These are phyloP conservation scores for Dujonia santamariae DNA, from an alignment of 1,139 yeast species.

Conservation along the genomic window DNA sequence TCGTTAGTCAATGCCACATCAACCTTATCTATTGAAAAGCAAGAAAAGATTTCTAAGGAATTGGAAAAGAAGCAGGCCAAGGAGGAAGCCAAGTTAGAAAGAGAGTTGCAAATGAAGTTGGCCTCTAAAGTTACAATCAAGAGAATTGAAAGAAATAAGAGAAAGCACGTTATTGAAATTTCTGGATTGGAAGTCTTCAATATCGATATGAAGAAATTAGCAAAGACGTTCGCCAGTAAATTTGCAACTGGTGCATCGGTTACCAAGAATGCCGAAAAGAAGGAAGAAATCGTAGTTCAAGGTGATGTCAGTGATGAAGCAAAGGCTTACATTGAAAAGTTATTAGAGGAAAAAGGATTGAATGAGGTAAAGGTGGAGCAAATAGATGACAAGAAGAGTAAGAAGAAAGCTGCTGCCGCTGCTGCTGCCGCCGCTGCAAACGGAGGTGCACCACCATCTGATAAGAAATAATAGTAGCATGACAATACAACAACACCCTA, in stretches of 20 bases:
- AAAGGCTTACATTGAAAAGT: slow-evolving; percentile 65
- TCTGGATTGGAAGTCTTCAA: slow-evolving; percentile 87
- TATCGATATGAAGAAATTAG: slow-evolving; percentile 84
- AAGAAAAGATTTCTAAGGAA: slow-evolving; percentile 78
- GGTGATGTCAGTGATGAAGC: slow-evolving; percentile 96
- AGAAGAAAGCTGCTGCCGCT: slow-evolving; percentile 41
- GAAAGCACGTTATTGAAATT: slow-evolving; percentile 84
- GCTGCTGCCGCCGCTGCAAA: slow-evolving; percentile 8
- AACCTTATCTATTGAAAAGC: slow-evolving; percentile 66
- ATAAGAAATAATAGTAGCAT: background rate
- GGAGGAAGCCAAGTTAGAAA: slow-evolving; percentile 84
- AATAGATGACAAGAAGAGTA: slow-evolving; percentile 76
- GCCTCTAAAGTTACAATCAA: slow-evolving; percentile 79
- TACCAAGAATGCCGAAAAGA: slow-evolving; percentile 87
- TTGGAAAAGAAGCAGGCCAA: slow-evolving; percentile 82
- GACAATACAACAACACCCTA: background rate
- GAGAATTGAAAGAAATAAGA: slow-evolving; percentile 86
- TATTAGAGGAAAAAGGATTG: slow-evolving; percentile 79
- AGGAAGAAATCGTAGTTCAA: slow-evolving; percentile 87
- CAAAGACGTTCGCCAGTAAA: slow-evolving; percentile 89
- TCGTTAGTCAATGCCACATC: slow-evolving; percentile 52
- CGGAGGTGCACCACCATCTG: slow-evolving; percentile 4
- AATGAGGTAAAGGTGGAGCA: slow-evolving; percentile 85
- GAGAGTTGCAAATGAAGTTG: slow-evolving; percentile 76
- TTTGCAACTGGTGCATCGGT: slow-evolving; percentile 97